Evolutionary conservation across 1,284 basidiomycete genomes (phyloP), one percentile per base, ranked within the genome.

Genomic region (Wallemia ichthyophaga): DNA sequence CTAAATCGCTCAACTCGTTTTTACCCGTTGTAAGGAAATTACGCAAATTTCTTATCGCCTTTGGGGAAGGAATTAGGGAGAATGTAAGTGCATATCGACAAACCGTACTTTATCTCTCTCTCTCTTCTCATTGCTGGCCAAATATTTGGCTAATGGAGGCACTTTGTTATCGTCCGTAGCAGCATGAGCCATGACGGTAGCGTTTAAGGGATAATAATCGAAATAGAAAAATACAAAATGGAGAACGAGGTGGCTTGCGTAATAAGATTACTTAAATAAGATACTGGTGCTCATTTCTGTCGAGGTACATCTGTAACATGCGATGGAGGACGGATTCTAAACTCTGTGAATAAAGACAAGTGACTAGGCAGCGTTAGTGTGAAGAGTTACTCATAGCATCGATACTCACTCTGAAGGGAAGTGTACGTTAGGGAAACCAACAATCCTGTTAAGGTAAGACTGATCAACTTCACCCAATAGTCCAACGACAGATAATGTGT

Each of bases 341-440:
- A 48, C n/a, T 48, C 37, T 17, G 37, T 48, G 37, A 48, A 48
- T 5, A 48, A 19, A 48, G 37, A 48, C 37, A 48, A 21, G 37
- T 48, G 37, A 48, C 37, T 48, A 19, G n/a, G n/a, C 5, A 21
- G 9, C 5, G 11, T 48, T 48, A 48, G 37, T 58, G 58, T 55
- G 27, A 60, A 17, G 60, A 60, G 13, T 54, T 59, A 15, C 27
- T 62, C 7, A 61, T 25, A 25, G 28, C 7, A 24, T 48, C 58
- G 3, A 17, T 21, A 82, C 85, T 69, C 71, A 91, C 86, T 91
- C 86, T 63, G 84, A 89, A 33, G 91, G 88, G 76, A 91, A 94
- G 69, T 95, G 87, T 5, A 82, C 81, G 69, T 95, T 94, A 48
- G 92, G 92, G 76, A 98, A 98, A 27, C 94, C 94, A 59, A 96